Evolutionary conservation across 352 stramenopile species (phyloP).

Genomic region (Thalassiosira livingstoniorum): DNA sequence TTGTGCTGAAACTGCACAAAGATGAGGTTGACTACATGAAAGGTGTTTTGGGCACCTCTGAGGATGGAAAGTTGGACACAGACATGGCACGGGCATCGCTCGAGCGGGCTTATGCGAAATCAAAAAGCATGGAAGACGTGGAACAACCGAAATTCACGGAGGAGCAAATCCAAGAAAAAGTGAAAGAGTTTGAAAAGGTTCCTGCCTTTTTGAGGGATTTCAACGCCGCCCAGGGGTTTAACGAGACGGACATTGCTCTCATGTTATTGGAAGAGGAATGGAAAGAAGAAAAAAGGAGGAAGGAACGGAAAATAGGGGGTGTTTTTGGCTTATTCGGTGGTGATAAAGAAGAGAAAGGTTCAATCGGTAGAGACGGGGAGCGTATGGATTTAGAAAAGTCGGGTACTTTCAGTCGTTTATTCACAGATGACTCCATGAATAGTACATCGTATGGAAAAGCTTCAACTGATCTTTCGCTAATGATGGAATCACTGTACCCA

Average conservation of each 20-base stretch:
- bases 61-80: slow-evolving; percentile 26
- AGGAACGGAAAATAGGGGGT: slow-evolving; percentile 15
- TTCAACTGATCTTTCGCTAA: slow-evolving; percentile 38
- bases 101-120: slow-evolving; percentile 37
- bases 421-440: slow-evolving; percentile 37
- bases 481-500: slow-evolving; percentile 73
- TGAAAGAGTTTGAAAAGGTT: slow-evolving; percentile 52
- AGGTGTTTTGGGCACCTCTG: not conserved
- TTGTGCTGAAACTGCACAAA: slow-evolving; percentile 56
- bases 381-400: slow-evolving; percentile 26
- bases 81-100: slow-evolving; percentile 39
- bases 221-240: slow-evolving; percentile 18
- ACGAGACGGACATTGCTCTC: slow-evolving; percentile 58
- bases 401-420: slow-evolving; percentile 53
- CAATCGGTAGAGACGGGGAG: slow-evolving; percentile 41
- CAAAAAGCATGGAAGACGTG: slow-evolving; percentile 19
- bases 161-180: slow-evolving; percentile 56
- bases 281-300: slow-evolving; percentile 25
- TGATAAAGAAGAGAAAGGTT: slow-evolving; percentile 38
- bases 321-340: slow-evolving; percentile 50
- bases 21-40: slow-evolving; percentile 45
- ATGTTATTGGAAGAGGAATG: slow-evolving; percentile 61
- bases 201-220: slow-evolving; percentile 64
- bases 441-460: slow-evolving; percentile 17
- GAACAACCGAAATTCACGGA: slow-evolving; percentile 42